Evolutionary conservation across 345 rosid genomes (phyloP).

Genomic region (Excoecaria agallocha): DNA sequence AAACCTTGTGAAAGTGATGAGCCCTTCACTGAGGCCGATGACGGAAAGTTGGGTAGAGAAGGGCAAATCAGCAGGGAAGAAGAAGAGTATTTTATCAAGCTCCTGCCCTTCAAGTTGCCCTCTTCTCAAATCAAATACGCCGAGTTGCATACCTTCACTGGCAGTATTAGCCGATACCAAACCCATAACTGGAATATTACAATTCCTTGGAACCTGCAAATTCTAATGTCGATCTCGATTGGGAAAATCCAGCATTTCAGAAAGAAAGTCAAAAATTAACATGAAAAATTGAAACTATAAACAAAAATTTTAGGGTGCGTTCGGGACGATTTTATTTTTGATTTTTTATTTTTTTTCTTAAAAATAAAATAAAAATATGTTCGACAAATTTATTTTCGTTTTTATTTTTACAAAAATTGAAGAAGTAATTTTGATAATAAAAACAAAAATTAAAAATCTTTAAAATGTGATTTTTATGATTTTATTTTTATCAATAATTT

Average conservation of each 20-base stretch:
- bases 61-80: conserved; percentile 78
- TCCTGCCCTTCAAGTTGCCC: conserved; percentile 95
- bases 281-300: background rate
- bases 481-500: too few relatives aligned
- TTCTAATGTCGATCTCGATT: background rate
- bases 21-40: conserved; percentile 95
- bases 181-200: conserved; percentile 6
- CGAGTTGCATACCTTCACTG: conserved; percentile 55
- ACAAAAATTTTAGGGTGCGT: too few relatives aligned
- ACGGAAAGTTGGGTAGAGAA: conserved; percentile 89
- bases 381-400: too few relatives aligned
- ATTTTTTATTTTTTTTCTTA: too few relatives aligned
- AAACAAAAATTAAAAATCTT: too few relatives aligned
- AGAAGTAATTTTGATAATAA: too few relatives aligned
- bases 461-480: too few relatives aligned
- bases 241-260: background rate
- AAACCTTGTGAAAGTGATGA: conserved; percentile 84
- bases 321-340: too few relatives aligned
- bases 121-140: conserved; percentile 87
- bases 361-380: too few relatives aligned
- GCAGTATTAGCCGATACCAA: conserved; percentile 51
- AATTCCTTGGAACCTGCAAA: background rate
- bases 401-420: too few relatives aligned
- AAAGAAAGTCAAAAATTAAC: background rate
- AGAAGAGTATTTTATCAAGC: conserved; percentile 84